Conservation (phyloP, 768 basidiomycete genomes). For the Leucocoprinus birnbaumii region DNA sequence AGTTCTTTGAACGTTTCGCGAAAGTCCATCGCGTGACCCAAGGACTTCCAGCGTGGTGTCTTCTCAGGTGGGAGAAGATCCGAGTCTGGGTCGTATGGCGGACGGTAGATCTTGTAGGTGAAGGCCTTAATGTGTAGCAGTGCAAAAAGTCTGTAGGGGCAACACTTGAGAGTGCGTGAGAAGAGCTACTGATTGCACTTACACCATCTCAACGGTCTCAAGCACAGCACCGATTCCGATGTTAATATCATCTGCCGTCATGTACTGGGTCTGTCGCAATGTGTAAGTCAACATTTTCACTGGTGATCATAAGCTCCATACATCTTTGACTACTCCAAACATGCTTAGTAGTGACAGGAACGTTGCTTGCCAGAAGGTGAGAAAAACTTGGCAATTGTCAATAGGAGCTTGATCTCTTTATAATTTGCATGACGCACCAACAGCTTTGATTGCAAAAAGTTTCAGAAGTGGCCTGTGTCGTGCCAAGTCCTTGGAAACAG, state of each 20-base stretch:
- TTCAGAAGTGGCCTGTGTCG: slow-evolving; percentile 64
- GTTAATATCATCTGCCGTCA: slow-evolving; percentile 73
- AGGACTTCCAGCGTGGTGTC: slow-evolving; percentile 55
- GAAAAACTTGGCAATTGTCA: slow-evolving; percentile 44
- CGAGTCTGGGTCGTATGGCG: slow-evolving; percentile 24
- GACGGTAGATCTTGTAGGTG: slow-evolving; percentile 61
- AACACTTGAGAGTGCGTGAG: slow-evolving; percentile 7
- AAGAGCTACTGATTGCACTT: slow-evolving; percentile 20
- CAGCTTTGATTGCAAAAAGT: slow-evolving; percentile 70
- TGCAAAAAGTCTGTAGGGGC: slow-evolving; percentile 49
- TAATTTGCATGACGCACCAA: slow-evolving; percentile 40
- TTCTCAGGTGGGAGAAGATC: slow-evolving; percentile 27
- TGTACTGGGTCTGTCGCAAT: slow-evolving; percentile 50
- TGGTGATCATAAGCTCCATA: slow-evolving; percentile 22
- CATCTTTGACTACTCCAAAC: slow-evolving; percentile 62
- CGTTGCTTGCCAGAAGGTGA: slow-evolving; percentile 77
- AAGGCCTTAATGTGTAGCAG: slow-evolving; percentile 73
- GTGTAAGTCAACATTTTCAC: background rate
- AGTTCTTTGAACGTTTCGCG: slow-evolving; percentile 67
- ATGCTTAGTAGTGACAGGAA: slow-evolving; percentile 53
- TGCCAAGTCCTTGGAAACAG: slow-evolving; percentile 50
- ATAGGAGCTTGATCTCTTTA: background rate
- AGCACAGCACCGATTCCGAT: slow-evolving; percentile 67
- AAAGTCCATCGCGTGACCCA: slow-evolving; percentile 66
- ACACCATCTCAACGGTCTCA: slow-evolving; percentile 79